Conservation (phyloP, 768 basidiomycete genomes). For the Lenzites betulinus region DNA sequence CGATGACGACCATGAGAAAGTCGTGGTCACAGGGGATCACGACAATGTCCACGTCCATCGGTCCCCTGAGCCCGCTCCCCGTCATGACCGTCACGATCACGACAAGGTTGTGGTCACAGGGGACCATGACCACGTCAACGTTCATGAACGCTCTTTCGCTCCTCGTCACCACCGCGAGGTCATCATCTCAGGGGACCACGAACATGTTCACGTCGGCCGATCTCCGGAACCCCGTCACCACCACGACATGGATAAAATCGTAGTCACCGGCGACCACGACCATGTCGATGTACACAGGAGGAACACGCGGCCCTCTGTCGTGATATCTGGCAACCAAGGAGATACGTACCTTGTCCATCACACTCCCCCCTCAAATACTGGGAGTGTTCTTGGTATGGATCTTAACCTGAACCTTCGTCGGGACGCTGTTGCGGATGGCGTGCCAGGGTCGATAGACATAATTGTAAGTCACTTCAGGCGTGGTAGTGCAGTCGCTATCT, state of each 20-base stretch:
- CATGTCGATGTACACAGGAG: constrained; percentile 5
- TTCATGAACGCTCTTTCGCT: not conserved
- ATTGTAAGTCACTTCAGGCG: constrained; percentile 41
- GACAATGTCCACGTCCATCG: constrained; percentile 14
- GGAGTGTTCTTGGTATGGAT: not conserved
- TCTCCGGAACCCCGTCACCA: constrained; percentile 12
- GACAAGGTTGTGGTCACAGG: constrained; percentile 23
- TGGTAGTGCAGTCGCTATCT: too few species aligned
- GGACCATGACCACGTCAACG: constrained; percentile 28
- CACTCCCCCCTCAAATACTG: not conserved
- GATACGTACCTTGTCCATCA: not conserved
- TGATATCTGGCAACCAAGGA: constrained; percentile 7
- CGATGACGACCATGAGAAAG: constrained; percentile 18
- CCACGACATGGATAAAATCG: constrained; percentile 3
- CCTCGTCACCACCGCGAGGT: constrained; percentile 12
- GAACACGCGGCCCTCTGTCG: not conserved
- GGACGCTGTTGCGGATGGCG: constrained; percentile 23
- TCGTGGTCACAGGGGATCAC: constrained; percentile 24
- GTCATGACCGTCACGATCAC: constrained; percentile 5
- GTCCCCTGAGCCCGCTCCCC: constrained; percentile 11
- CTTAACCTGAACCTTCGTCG: constrained; percentile 7
- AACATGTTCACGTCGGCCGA: constrained; percentile 24
- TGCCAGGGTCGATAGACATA: constrained; percentile 49
- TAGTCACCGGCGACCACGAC: constrained; percentile 5
- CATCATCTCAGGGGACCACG: constrained; percentile 26